phyloP scores from a whole-genome alignment of 495 filamentous ascomycete species.

The Penicillium silybi region DNA sequence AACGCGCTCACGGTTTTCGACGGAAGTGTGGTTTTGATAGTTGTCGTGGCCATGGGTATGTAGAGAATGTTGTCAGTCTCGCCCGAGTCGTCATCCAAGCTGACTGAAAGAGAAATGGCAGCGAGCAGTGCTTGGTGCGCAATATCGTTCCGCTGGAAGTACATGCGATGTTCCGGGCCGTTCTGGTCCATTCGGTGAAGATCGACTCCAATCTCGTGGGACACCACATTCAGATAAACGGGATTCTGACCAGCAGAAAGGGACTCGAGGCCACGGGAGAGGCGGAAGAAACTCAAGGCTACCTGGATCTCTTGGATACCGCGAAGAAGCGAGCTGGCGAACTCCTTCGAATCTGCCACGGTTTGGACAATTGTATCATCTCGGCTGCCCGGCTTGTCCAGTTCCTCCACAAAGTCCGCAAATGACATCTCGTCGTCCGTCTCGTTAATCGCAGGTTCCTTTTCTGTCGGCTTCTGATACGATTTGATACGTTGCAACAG shows the following conservation, averaged over 20 bases:
- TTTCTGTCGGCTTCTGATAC: conserved; percentile 25
- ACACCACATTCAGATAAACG: conserved; percentile 78
- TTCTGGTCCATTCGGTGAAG: conserved; percentile 89
- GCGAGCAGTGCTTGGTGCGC: conserved; percentile 94
- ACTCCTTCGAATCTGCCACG: conserved; percentile 89
- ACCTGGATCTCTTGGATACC: conserved; percentile 97
- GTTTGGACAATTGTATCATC: conserved; percentile 77
- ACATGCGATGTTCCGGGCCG: conserved; percentile 97
- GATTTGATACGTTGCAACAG: conserved; percentile 52
- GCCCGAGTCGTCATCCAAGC: conserved; percentile 80
- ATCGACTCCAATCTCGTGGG: conserved; percentile 94
- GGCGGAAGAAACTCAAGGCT: conserved; percentile 84
- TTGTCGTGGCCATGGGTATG: conserved; percentile 96
- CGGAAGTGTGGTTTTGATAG: conserved; percentile 88
- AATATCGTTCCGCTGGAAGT: conserved; percentile 88
- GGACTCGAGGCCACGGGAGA: conserved; percentile 71
- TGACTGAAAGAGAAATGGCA: conserved; percentile 86
- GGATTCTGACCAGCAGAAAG: conserved; percentile 62
- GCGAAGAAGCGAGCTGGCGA: conserved; percentile 81
- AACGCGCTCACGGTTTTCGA: conserved; percentile 87
- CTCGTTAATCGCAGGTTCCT: conserved; percentile 34
- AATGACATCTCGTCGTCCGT: conserved; percentile 59
- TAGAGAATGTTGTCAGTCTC: conserved; percentile 86
- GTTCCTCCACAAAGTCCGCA: conserved; percentile 72
- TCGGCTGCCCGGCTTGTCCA: conserved; percentile 65